Evolutionary conservation across 2,329 filamentous ascomycete species (phyloP), one percentile per base, ranked within the genome.

Genomic region (Clarireedia paspali): DNA sequence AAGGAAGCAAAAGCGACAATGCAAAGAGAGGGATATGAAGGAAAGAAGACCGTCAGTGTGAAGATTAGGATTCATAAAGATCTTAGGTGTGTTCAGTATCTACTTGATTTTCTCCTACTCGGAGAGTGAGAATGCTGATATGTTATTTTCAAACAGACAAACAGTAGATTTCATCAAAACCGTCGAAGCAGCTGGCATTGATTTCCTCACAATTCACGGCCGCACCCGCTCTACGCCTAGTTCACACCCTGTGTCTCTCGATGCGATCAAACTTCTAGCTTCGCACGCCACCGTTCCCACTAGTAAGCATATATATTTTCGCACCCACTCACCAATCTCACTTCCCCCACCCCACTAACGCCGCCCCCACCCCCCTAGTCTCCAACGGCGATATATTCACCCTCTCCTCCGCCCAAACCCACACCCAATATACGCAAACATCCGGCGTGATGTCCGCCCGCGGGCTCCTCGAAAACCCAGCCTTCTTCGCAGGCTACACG

Each of bases 171-270:
- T 85, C 64, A 75, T 89, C 53, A 76, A 78, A 54, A 80, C 79
- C 0, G 81, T 88, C 7, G 73, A 87, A 47, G 77, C 76, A 1
- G 77, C 81, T 2, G 69, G 68, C 30, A 77, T 85, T 51, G 84
- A 88, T 73, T 88, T 83, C 73, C 73, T 88, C 54, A 88, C 85
- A 39, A 83, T 88, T 55, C 85, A 88, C 68, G 84, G 84, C 3
- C 77, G 85, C n/a, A 81, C 79, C 47, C 74, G 80, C 39, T 73
- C 72, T 58, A 87, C 83, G 14, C 78, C 82, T 1, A 85, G 81
- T 36, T 82, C 76, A 27, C 74, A 75, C 1, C 82, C 83, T 6
- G 85, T 87, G 56, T 76, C 81, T 65, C 73, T 82, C 39, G 81
- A 82, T 42, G 80, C 84, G 0, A 79, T 88, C 9, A 74, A 76